phyloP scores from a whole-genome alignment of 176 grass and related monocot genomes.

The Paspalum notatum region DNA sequence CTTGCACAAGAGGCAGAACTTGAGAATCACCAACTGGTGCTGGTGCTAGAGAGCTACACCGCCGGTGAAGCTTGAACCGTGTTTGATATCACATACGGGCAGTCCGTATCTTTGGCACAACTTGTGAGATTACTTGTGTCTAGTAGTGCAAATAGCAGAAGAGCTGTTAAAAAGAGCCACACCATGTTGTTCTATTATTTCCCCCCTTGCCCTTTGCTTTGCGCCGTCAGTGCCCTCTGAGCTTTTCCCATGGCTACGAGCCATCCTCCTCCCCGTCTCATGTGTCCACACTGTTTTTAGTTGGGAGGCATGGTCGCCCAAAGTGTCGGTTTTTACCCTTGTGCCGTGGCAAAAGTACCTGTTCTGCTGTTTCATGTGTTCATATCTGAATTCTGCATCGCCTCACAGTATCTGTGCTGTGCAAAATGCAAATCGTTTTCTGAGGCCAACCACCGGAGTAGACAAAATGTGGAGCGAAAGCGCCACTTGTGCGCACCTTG shows the following conservation, averaged over 20 bases:
- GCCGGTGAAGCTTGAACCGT: slow-evolving; percentile 38
- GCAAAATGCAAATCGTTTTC: too few relatives aligned
- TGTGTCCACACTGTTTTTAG: not conserved
- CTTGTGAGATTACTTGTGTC: slow-evolving; percentile 31
- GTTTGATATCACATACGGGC: not conserved
- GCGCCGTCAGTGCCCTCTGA: not conserved
- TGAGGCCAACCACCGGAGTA: not conserved
- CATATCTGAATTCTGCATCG: not conserved
- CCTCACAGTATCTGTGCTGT: not conserved
- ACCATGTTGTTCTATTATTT: slow-evolving; percentile 13
- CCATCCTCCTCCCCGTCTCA: not conserved
- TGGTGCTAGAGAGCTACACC: slow-evolving; percentile 2
- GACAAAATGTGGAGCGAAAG: not conserved
- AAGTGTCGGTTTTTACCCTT: not conserved
- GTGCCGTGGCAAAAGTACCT: not conserved
- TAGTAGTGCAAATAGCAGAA: slow-evolving; percentile 36
- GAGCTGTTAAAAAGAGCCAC: not conserved
- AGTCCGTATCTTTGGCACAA: slow-evolving; percentile 14
- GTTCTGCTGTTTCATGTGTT: not conserved
- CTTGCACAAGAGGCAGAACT: slow-evolving; percentile 33
- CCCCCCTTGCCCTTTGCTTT: not conserved
- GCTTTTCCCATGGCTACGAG: not conserved
- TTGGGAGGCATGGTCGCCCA: not conserved
- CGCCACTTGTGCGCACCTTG: not conserved
- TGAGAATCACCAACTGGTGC: not conserved